Evolutionary conservation across 352 stramenopile genomes (phyloP), one percentile per base, ranked within the genome.

Genomic region (Globisporangium spiculum): DNA sequence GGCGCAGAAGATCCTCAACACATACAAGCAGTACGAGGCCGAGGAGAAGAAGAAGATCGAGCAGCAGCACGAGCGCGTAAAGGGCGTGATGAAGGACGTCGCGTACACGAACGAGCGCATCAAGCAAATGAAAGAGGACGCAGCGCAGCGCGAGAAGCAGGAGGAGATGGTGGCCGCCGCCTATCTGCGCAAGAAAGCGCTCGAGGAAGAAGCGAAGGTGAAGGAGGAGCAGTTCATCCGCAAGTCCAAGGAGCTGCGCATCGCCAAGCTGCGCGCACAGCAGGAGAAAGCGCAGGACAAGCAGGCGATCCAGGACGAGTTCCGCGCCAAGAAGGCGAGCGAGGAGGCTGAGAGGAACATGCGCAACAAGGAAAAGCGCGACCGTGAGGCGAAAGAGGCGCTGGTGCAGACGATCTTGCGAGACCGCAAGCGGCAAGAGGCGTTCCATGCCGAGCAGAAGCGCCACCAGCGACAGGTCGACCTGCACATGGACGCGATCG

Each of bases 261-360:
- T 80, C 7, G 84, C 86, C 18, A 94, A 94, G 66, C 70, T 94
- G 38, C 83, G 86, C 10, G 86, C 83, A 22, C 84, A 94, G 56
- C 86, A 94, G 56, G 84, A 94, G 66, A 92, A 92, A 58, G 80
- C 79, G n/a, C 84, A 92, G 60, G 86, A 92, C 72, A 94, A 91
- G 50, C 81, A 85, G 18, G 75, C 78, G 0, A 70, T 81, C 18
- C 83, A 88, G 30, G 84, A 92, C 48, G 86, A 84, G 52, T 87
- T 90, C 73, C 83, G 84, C 6, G 82, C 86, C 22, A 94, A 94
- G 65, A 88, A 88, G 50, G 82, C 84, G 1, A 91, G 78, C 69
- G 86, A 92, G 69, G 79, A 84, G 22, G 77, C 73, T 0, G 86
- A 94, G 60, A 88, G 77, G 74, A 80, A 81, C 38, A 73, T 74